phyloP scores from a whole-genome alignment of 2,329 filamentous ascomycete genomes.

The Penicillium sp. region DNA sequence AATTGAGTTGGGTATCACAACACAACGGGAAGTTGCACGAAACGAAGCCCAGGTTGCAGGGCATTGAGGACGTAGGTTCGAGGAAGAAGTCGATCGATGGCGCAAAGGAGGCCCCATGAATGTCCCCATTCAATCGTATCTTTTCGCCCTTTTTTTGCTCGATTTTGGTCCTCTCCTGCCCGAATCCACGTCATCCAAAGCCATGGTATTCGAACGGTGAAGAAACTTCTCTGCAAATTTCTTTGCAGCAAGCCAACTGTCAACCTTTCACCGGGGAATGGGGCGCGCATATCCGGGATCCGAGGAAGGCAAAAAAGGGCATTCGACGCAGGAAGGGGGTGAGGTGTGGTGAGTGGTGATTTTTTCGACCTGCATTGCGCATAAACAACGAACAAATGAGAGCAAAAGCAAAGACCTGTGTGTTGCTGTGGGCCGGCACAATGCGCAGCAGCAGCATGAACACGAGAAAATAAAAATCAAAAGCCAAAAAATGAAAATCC shows the following conservation, averaged over 20 bases:
- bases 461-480: conserved; percentile 12
- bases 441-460: conserved; percentile 11
- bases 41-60: conserved; percentile 3
- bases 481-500: conserved; percentile 1
- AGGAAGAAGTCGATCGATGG: background rate
- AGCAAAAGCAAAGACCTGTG: conserved; percentile 16
- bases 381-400: conserved; percentile 12
- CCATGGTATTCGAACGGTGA: background rate
- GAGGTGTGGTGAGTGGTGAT: conserved; percentile 3
- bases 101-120: background rate
- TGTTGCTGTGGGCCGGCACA: conserved; percentile 24
- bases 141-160: background rate
- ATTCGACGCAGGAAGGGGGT: conserved; percentile 5
- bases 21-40: conserved; percentile 7
- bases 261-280: conserved; percentile 4
- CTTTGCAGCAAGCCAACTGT: conserved; percentile 6
- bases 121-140: background rate
- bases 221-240: conserved; percentile 1
- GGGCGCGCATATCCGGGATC: conserved; percentile 1
- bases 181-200: background rate
- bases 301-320: conserved; percentile 1
- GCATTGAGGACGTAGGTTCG: background rate
- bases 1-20: conserved; percentile 13
- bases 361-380: conserved; percentile 9
- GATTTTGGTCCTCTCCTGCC: background rate